Evolutionary conservation across 352 stramenopile species (phyloP), one percentile per base, ranked within the genome.

Genomic region (Phytophthora podocarpi): DNA sequence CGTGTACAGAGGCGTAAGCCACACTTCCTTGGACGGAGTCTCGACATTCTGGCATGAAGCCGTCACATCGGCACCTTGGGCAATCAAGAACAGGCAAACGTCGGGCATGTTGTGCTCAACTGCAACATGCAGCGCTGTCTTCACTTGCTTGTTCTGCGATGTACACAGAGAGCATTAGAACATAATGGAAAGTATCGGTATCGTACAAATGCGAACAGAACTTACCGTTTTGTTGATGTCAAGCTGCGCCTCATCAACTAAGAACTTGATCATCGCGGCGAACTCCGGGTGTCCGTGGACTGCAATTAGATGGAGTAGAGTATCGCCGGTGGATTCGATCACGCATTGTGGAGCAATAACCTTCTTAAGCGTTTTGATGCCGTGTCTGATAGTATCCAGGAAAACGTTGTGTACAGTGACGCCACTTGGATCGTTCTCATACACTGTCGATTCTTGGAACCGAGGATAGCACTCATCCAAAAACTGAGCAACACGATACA

Each of bases 271-370:
- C 12, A 82, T 58, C 1, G 49, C 48, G 2, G 65, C 58, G 21
- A 73, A 76, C 0, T 76, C 61, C 1, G 63, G 67, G 23, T 78
- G 64, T 3, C 68, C 61, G 24, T 83, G 67, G 5, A 57, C 60
- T 24, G 70, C 73, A 21, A 86, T 41, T 12, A 86, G 55, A 48
- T 86, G 76, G 2, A 86, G 59, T 12, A 86, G 28, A 15, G 71
- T 78, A 49, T 86, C 76, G 3, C 76, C 73, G 2, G 76, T 86
- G 9, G 59, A 69, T 34, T 80, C 70, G 35, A 86, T 76, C 20
- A 83, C 47, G 13, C 63, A 80, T 30, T 86, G 70, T 0, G 67
- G 61, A 4, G 65, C 70, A 21, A 71, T 70, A n/a, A 79, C 54
- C 23, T 70, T 79, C 37, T 74, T 73, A 20, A 85, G 61, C 5